Evolutionary conservation across 2,329 filamentous ascomycete species (phyloP).

Genomic region (Sphaerulina musiva): DNA sequence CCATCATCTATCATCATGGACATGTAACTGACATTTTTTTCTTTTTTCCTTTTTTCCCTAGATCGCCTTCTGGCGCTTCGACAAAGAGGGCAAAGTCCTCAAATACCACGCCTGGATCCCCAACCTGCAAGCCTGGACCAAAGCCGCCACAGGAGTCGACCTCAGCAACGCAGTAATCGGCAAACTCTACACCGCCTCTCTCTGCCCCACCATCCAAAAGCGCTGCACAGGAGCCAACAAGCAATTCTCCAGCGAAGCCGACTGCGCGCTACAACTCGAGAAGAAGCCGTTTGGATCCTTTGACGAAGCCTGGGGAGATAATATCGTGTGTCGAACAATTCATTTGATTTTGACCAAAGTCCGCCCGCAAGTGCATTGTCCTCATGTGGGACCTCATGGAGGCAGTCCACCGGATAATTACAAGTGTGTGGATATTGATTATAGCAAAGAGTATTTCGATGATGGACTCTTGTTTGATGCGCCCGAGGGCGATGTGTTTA

Average conservation of each 20-base stretch:
- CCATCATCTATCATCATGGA: too few relatives aligned
- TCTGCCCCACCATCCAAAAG: conserved; percentile 35
- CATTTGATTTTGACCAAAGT: conserved; percentile 36
- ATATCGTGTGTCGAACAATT: conserved; percentile 40
- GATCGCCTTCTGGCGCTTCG: conserved; percentile 45
- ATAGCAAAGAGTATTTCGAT: conserved; percentile 27
- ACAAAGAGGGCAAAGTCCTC: conserved; percentile 39
- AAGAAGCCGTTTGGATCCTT: conserved; percentile 38
- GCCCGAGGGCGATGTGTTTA: conserved; percentile 16
- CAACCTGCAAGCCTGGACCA: conserved; percentile 37
- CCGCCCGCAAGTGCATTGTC: conserved; percentile 28
- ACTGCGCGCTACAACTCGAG: conserved; percentile 34
- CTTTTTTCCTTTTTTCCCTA: neutral
- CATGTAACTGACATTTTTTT: too few relatives aligned
- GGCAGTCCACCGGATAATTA: conserved; percentile 10
- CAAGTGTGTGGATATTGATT: conserved; percentile 30
- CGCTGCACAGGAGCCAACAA: conserved; percentile 35
- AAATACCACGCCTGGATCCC: conserved; percentile 44
- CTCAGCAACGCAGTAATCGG: conserved; percentile 28
- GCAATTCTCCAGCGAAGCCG: conserved; percentile 32
- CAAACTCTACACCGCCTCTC: conserved; percentile 26
- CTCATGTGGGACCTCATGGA: conserved; percentile 21
- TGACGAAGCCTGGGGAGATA: conserved; percentile 42
- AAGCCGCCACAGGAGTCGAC: conserved; percentile 23
- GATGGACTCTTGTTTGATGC: conserved; percentile 21